Percentiles rank a stretch among this genome's conserved stretches.
Evolutionary conservation across 208 protist species (phyloP).

Genomic region (Leptomonas seymouri): DNA sequence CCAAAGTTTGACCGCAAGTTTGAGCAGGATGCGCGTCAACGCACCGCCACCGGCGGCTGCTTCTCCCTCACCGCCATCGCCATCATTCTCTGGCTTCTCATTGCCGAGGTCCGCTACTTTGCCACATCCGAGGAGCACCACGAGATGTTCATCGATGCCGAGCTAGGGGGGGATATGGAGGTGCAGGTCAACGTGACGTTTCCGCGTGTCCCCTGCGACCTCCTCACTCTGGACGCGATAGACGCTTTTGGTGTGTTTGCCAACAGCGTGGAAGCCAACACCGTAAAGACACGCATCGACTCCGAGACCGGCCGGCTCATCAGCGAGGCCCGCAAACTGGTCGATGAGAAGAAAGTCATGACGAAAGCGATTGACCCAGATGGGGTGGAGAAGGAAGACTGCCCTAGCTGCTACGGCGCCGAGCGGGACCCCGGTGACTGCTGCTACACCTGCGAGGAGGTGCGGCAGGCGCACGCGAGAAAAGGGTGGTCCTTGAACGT

Average conservation of each 20-base stretch:
- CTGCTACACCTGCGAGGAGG: conserved; percentile 87
- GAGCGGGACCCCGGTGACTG: conserved; percentile 60
- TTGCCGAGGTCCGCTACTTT: conserved; percentile 75
- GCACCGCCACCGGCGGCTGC: conserved; percentile 48
- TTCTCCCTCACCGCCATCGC: conserved; percentile 60
- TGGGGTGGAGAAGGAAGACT: conserved; percentile 62
- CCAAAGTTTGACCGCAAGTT: conserved; percentile 91
- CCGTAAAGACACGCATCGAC: conserved; percentile 63
- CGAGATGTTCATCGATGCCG: conserved; percentile 76
- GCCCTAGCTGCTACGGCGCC: conserved; percentile 84
- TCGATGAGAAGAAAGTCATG: conserved; percentile 42
- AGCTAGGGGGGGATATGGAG: conserved; percentile 60
- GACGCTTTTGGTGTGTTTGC: conserved; percentile 70
- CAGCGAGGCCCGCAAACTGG: conserved; percentile 41
- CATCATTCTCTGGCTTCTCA: conserved; percentile 59
- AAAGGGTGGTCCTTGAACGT: conserved; percentile 72
- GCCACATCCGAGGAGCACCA: conserved; percentile 58
- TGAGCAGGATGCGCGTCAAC: conserved; percentile 70
- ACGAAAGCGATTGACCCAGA: conserved; percentile 50
- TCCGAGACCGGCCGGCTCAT: conserved; percentile 38
- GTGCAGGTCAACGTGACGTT: conserved; percentile 83
- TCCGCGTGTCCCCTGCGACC: conserved; percentile 70
- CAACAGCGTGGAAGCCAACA: conserved; percentile 32
- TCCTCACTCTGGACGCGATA: conserved; percentile 74
- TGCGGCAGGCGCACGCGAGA: conserved; percentile 58